Percentiles rank a stretch among this genome's conserved stretches.
Conservation (phyloP, 1,284 basidiomycete species). For the Gastroboletus turbinatus region DNA sequence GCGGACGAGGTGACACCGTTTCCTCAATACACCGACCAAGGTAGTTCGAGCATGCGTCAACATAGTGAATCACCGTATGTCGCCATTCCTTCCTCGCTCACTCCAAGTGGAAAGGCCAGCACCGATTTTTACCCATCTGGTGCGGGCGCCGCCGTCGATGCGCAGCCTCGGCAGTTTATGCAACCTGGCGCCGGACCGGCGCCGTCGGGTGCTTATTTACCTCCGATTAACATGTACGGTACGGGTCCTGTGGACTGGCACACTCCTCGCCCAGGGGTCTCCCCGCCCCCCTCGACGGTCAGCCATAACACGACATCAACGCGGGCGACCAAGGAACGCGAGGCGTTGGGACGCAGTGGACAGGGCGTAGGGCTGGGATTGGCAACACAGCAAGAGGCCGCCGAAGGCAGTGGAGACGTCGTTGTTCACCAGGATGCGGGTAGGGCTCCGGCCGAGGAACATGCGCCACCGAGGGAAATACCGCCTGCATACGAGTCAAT, state of each 20-base stretch:
- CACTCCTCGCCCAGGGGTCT: conserved; percentile 9
- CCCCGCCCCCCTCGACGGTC: conserved; percentile 24
- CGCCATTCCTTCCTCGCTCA: conserved; percentile 2
- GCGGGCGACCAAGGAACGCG: conserved; percentile 16
- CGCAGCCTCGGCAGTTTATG: conserved; percentile 5
- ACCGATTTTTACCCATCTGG: conserved; percentile 10
- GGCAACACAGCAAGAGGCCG: conserved; percentile 24
- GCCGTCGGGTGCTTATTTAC: conserved; percentile 6
- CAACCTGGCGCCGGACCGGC: conserved; percentile 4
- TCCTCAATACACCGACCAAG: conserved; percentile 15
- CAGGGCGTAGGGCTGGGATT: conserved; percentile 18
- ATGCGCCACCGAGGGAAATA: conserved; percentile 26
- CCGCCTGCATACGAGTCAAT: conserved; percentile 36
- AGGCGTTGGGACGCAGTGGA: conserved; percentile 19
- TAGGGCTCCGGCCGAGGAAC: conserved; percentile 23
- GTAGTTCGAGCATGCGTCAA: conserved; percentile 27
- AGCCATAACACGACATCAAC: conserved; percentile 14
- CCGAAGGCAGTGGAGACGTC: conserved; percentile 28
- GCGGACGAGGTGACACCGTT: conserved; percentile 40
- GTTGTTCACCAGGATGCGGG: conserved; percentile 34
- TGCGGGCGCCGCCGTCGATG: background rate
- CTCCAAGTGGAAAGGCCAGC: background rate
- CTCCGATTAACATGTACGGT: conserved; percentile 13
- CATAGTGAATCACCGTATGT: conserved; percentile 14
- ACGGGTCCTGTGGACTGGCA: conserved; percentile 22